Conservation (phyloP, 148 eudicot genomes). For the Chenopodium berlandieri region DNA sequence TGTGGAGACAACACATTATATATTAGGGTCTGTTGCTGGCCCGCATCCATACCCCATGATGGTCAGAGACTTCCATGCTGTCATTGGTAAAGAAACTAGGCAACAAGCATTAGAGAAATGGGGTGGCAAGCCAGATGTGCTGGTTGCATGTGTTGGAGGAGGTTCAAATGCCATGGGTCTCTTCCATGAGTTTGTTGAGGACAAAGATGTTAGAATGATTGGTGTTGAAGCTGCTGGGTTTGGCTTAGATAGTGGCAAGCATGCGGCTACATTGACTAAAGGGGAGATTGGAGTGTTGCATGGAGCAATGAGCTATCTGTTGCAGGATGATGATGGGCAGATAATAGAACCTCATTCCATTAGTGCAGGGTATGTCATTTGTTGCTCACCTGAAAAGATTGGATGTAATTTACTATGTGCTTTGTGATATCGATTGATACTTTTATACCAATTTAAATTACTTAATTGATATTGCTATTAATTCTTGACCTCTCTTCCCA, state of each 20-base stretch:
- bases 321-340: slow-evolving; percentile 98
- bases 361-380: slow-evolving; percentile 81
- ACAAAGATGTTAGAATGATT: slow-evolving; percentile 68
- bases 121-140: slow-evolving; percentile 97
- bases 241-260: slow-evolving; percentile 77
- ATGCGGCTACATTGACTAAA: slow-evolving; percentile 83
- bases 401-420: slow-evolving; percentile 3
- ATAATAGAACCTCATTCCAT: slow-evolving; percentile 95
- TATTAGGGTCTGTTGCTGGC: slow-evolving; percentile 94
- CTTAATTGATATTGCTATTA: not conserved
- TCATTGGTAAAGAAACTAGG: slow-evolving; percentile 92
- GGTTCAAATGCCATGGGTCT: slow-evolving; percentile 96
- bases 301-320: slow-evolving; percentile 97
- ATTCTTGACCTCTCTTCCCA: not conserved
- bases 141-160: slow-evolving; percentile 93
- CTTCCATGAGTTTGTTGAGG: slow-evolving; percentile 86
- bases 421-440: not conserved
- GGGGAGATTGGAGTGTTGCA: slow-evolving; percentile 97
- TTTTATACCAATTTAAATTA: too few species aligned
- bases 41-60: slow-evolving; percentile 96
- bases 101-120: slow-evolving; percentile 89
- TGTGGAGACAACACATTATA: slow-evolving; percentile 96
- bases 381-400: slow-evolving; percentile 2
- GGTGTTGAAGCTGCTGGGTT: slow-evolving; percentile 94
- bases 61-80: slow-evolving; percentile 91